Base-by-base conservation (phyloP, 495 filamentous ascomycete genomes). In the Neurospora sp. region DNA sequence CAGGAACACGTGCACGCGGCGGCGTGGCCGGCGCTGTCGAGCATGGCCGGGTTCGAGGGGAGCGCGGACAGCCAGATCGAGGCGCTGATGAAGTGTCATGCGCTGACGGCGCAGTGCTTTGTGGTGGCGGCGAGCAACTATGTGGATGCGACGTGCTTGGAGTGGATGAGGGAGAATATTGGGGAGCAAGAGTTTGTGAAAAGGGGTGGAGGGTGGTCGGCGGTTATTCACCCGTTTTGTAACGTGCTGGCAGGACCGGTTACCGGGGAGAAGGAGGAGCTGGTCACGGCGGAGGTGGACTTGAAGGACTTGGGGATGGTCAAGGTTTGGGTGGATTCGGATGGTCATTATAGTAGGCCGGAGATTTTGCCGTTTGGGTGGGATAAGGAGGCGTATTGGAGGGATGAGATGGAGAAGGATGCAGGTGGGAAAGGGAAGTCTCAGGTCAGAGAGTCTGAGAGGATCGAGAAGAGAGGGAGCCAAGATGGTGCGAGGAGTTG, bases 71-170 rank as follows among this genome's bases (percentile, higher is more conserved):
- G 75, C 40, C 82, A 84, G 79, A 84, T 84, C 69, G 83, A 84
- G 78, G 82, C 81, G 40, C 72, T 84, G 62, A 84, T 83, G 82
- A 83, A 83, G 75, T 75, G 81, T 39, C 83, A 84, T 72, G 82
- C 83, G 9, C 72, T 84, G 40, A 83, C 83, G 6, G 83, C 78
- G 62, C 83, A 84, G 70, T 79, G 81, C 1, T 84, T 83, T 71
- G 81, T 83, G 27, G 71, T 84, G 20, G 77, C 77, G 12, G 82
- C 83, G 16, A 78, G 74, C 18, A 82, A 80, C 48, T 84, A 83
- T 44, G 82, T 85, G 6, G 83, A 84, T 48, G 76, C 81, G 37
- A 77, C 72, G 3, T 84, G 83, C 69, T 39, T 84, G 46, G 75
- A 75, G 70, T 85, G 82, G 83, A 84, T 85, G 83, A 73, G 74